phyloP scores from a whole-genome alignment of 1,284 basidiomycete genomes.

The Cutaneotrichosporon sp. region DNA sequence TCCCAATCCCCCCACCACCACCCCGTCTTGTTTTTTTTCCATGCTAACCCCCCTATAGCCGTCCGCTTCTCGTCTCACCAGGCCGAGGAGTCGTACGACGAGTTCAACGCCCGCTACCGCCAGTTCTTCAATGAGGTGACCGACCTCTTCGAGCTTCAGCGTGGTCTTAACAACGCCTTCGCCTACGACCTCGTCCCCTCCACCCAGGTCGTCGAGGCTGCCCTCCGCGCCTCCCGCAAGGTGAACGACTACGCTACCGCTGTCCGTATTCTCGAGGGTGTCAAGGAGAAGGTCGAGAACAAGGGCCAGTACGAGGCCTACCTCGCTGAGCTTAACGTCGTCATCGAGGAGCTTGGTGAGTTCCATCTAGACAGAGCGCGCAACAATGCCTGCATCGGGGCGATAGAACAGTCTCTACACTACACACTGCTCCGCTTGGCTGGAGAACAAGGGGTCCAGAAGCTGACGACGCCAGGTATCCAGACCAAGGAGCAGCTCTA shows the following conservation, averaged over 20 bases:
- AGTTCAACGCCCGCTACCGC: conserved; percentile 89
- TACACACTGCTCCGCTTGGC: too few species aligned
- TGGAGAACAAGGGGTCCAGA: too few species aligned
- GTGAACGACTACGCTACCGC: conserved; percentile 97
- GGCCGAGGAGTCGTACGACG: conserved; percentile 74
- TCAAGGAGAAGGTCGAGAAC: conserved; percentile 93
- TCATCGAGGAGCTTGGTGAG: conserved; percentile 85
- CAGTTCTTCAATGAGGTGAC: conserved; percentile 87
- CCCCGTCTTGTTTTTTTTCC: too few species aligned
- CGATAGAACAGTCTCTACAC: too few species aligned
- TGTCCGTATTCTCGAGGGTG: conserved; percentile 87
- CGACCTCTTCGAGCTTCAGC: conserved; percentile 95
- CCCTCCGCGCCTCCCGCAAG: conserved; percentile 79
- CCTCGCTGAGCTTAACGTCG: conserved; percentile 74
- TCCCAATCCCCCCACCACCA: not conserved
- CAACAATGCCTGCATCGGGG: too few species aligned
- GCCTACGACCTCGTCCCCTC: conserved; percentile 96
- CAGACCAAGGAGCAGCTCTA: conserved; percentile 49
- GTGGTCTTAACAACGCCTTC: conserved; percentile 98
- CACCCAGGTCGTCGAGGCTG: conserved; percentile 81
- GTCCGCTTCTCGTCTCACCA: conserved; percentile 28
- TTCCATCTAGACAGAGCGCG: too few species aligned
- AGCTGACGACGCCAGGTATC: conserved; percentile 33
- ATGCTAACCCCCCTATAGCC: conserved; percentile 19
- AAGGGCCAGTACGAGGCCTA: conserved; percentile 87